These are phyloP conservation scores for Boletus coccyginus DNA, from an alignment of 768 basidiomycete species.

Conservation along the genomic window DNA sequence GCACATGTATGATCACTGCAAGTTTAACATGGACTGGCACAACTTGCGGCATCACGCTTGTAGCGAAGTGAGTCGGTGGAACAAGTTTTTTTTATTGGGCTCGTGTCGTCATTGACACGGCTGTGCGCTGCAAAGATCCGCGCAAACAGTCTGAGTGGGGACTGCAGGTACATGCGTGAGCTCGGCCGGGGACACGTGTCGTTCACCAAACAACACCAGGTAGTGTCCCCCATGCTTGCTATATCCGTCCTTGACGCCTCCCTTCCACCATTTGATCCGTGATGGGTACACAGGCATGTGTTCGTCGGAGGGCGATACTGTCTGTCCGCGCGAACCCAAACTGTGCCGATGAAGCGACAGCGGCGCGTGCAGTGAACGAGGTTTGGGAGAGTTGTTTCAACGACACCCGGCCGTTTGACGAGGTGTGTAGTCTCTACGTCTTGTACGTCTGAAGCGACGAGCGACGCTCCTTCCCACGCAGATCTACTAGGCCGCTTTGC, in stretches of 20 bases:
- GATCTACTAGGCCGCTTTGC: conserved; percentile 29
- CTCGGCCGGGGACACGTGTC: conserved; percentile 69
- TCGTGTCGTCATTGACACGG: neutral
- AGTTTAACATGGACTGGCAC: conserved; percentile 90
- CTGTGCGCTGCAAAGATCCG: conserved; percentile 67
- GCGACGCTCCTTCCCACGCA: conserved; percentile 21
- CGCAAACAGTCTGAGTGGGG: conserved; percentile 90
- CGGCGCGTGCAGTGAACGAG: conserved; percentile 90
- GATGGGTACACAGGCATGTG: conserved; percentile 62
- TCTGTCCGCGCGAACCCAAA: conserved; percentile 80
- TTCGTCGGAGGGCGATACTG: conserved; percentile 79
- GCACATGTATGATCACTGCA: conserved; percentile 94
- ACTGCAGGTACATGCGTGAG: conserved; percentile 86
- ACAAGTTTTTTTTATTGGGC: neutral
- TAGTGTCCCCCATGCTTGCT: conserved; percentile 29
- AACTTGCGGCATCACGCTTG: conserved; percentile 95
- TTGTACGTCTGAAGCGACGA: neutral
- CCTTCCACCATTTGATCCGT: conserved; percentile 5
- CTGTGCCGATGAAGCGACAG: conserved; percentile 72
- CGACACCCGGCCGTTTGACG: conserved; percentile 96
- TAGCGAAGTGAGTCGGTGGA: conserved; percentile 70
- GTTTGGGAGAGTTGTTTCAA: conserved; percentile 97
- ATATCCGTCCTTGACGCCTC: conserved; percentile 11
- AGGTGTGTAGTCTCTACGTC: conserved; percentile 47
- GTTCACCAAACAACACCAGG: conserved; percentile 95